Conservation (phyloP, 2,329 filamentous ascomycete species). For the Meredithiella fracta region DNA sequence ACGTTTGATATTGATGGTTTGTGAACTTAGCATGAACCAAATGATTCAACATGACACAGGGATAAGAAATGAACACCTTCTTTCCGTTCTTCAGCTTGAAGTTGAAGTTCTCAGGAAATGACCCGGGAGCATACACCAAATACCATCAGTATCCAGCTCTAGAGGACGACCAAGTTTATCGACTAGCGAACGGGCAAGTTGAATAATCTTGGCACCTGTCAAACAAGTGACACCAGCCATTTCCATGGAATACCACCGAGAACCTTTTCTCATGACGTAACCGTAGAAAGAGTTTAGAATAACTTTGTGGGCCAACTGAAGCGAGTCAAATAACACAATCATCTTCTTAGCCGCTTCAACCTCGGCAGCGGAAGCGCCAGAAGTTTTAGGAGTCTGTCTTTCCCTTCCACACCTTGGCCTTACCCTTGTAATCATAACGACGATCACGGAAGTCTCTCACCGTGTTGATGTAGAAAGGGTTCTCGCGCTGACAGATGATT, state of each 20-base stretch:
- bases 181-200: conserved; percentile 83
- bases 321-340: conserved; percentile 87
- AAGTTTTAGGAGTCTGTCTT: conserved; percentile 79
- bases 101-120: conserved; percentile 88
- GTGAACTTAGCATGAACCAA: conserved; percentile 89
- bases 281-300: conserved; percentile 99
- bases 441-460: conserved; percentile 93
- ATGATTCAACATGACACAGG: conserved; percentile 98
- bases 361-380: conserved; percentile 58
- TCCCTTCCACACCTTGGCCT: conserved; percentile 96
- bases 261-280: conserved; percentile 98
- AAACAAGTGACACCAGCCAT: conserved; percentile 98
- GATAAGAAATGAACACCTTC: conserved; percentile 91
- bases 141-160: conserved; percentile 94
- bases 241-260: conserved; percentile 96
- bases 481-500: conserved; percentile 95
- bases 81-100: conserved; percentile 94
- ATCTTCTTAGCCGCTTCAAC: conserved; percentile 96
- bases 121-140: conserved; percentile 98
- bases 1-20: conserved; percentile 90
- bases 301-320: conserved; percentile 95
- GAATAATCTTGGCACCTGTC: conserved; percentile 91
- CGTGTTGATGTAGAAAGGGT: conserved; percentile 95
- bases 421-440: conserved; percentile 94
- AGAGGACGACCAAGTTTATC: conserved; percentile 84